phyloP scores from a whole-genome alignment of 1,284 basidiomycete species.

The Rhizopogon hawkerae region DNA sequence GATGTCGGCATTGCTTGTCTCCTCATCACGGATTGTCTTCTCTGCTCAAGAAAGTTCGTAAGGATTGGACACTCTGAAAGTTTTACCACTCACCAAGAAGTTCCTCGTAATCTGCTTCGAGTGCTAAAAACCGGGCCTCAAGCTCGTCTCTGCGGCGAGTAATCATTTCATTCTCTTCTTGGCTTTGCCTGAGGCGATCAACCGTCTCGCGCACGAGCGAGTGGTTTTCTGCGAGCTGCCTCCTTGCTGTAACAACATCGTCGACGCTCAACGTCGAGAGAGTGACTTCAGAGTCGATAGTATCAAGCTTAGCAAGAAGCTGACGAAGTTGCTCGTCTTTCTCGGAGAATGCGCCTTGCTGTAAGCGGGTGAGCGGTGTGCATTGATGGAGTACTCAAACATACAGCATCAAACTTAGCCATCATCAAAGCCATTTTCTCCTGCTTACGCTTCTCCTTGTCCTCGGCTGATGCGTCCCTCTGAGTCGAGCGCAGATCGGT shows the following conservation, averaged over 20 bases:
- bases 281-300: conserved; percentile 52
- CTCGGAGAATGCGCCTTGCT: conserved; percentile 86
- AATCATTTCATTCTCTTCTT: conserved; percentile 89
- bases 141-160: conserved; percentile 80
- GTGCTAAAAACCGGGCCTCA: conserved; percentile 70
- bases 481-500: conserved; percentile 73
- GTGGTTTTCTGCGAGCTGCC: conserved; percentile 87
- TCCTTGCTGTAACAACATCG: conserved; percentile 72
- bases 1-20: conserved; percentile 70
- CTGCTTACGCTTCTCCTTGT: conserved; percentile 98
- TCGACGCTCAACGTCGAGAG: conserved; percentile 61
- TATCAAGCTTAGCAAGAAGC: conserved; percentile 76
- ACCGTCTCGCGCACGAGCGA: conserved; percentile 80
- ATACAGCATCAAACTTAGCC: conserved; percentile 93
- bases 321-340: conserved; percentile 88
- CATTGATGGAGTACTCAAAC: conserved; percentile 21
- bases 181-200: conserved; percentile 80
- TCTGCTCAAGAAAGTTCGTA: conserved; percentile 37
- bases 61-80: conserved; percentile 10
- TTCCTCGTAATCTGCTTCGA: conserved; percentile 95
- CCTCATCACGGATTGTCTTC: conserved; percentile 79
- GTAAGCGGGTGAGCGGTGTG: conserved; percentile 10
- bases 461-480: conserved; percentile 82
- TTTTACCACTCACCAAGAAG: conserved; percentile 61
- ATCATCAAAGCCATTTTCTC: conserved; percentile 99